Conservation (phyloP, 805 yeast species). For the Zygosaccharomyces gambellarensis region DNA sequence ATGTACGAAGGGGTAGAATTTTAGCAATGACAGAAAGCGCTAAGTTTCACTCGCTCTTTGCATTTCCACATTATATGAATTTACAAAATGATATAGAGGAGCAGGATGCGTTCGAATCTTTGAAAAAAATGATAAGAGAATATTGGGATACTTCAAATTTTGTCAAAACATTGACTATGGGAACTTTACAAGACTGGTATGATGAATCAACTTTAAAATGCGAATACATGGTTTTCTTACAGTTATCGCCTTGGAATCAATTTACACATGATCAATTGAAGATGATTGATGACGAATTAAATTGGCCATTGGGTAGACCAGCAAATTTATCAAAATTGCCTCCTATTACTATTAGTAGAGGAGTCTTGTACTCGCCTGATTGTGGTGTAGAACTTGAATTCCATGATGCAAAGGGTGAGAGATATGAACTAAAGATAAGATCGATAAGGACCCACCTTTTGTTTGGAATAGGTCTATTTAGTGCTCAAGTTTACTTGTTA, state of each 20-base stretch:
- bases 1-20: constrained; percentile 59
- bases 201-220: constrained; percentile 45
- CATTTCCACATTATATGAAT: constrained; percentile 48
- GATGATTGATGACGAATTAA: constrained; percentile 66
- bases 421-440: constrained; percentile 42
- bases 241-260: constrained; percentile 56
- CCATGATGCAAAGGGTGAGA: constrained; percentile 46
- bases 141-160: constrained; percentile 42
- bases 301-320: constrained; percentile 76
- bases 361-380: constrained; percentile 79
- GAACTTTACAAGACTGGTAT: constrained; percentile 23
- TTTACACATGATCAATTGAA: constrained; percentile 46
- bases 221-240: constrained; percentile 67
- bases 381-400: constrained; percentile 60
- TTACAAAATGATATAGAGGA: constrained; percentile 40
- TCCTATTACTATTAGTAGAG: constrained; percentile 46
- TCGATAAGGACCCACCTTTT: constrained; percentile 41
- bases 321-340: constrained; percentile 51
- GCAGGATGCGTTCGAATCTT: constrained; percentile 39
- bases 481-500: constrained; percentile 51
- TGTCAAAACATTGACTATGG: constrained; percentile 47
- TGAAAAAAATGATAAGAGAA: constrained; percentile 43
- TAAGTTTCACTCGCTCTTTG: constrained; percentile 57
- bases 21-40: constrained; percentile 57
- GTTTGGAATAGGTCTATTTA: constrained; percentile 42